Conservation (phyloP, 345 rosid species). For the Salix udensis region DNA sequence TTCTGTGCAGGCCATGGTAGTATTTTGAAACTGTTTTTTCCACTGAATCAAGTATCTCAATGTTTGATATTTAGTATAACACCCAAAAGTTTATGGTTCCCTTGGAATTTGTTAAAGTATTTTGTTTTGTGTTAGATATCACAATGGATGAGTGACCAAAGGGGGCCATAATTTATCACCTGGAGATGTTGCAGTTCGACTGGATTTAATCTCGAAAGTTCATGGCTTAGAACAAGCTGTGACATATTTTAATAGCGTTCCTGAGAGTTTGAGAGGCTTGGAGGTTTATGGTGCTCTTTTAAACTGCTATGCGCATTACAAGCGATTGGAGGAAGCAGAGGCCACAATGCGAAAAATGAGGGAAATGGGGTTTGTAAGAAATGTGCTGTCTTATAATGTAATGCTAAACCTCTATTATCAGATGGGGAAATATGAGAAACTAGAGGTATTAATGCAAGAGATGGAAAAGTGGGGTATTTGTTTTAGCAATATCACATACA, state of each 20-base stretch:
- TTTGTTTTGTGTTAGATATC: background rate
- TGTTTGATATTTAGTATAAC: background rate
- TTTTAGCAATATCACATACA: constrained; percentile 33
- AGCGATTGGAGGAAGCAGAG: constrained; percentile 44
- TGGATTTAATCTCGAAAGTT: constrained; percentile 53
- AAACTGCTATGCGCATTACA: constrained; percentile 42
- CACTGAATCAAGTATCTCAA: no score
- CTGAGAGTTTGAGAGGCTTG: constrained; percentile 19
- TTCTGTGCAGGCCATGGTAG: no score
- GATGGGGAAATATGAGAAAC: constrained; percentile 30
- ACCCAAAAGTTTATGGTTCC: background rate
- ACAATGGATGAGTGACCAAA: background rate
- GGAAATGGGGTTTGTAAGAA: constrained; percentile 25
- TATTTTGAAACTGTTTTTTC: no score
- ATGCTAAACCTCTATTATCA: constrained; percentile 51
- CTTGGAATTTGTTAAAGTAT: background rate
- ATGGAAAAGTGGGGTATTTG: constrained; percentile 47
- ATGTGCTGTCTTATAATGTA: constrained; percentile 42
- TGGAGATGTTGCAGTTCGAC: constrained; percentile 44
- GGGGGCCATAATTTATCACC: constrained; percentile 7
- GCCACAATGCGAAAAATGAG: constrained; percentile 35
- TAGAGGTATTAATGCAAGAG: constrained; percentile 44
- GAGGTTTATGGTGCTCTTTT: constrained; percentile 49
- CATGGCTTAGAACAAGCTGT: constrained; percentile 41
- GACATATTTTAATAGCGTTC: constrained; percentile 34